Evolutionary conservation across 306 rosid genomes (phyloP).

Genomic region (Neltuma alba): DNA sequence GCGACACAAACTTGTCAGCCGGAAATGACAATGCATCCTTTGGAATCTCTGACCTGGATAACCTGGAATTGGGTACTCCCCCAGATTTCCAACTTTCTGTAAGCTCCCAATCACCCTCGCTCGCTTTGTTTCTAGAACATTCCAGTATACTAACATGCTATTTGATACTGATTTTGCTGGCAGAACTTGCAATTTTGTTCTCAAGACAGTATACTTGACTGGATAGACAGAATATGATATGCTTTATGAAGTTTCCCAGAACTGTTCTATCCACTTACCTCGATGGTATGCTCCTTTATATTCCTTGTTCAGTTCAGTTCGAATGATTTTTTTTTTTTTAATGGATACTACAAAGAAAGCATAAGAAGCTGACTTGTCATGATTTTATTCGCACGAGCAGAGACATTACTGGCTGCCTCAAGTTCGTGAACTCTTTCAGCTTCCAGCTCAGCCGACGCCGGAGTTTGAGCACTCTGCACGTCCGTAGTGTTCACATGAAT

Average conservation of each 20-base stretch:
- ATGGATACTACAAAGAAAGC: background rate
- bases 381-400: background rate
- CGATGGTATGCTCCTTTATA: background rate
- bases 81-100: slow-evolving; percentile 82
- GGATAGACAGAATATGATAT: slow-evolving; percentile 55
- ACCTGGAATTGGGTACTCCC: slow-evolving; percentile 68
- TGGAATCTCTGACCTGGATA: slow-evolving; percentile 61
- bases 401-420: background rate
- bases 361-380: slow-evolving; percentile 7
- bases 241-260: slow-evolving; percentile 12
- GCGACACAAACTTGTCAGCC: slow-evolving; percentile 23
- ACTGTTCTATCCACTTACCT: slow-evolving; percentile 32
- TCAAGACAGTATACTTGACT: slow-evolving; percentile 65
- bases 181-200: slow-evolving; percentile 76
- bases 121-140: slow-evolving; percentile 21
- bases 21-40: slow-evolving; percentile 36
- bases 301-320: background rate
- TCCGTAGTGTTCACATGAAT: background rate
- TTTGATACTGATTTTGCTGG: slow-evolving; percentile 27
- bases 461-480: slow-evolving; percentile 12
- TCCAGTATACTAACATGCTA: slow-evolving; percentile 19
- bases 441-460: background rate
- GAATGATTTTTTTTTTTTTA: background rate
- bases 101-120: slow-evolving; percentile 40
- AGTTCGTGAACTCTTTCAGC: background rate